Conservation (phyloP, 2,329 filamentous ascomycete species). For the Ophiocordyceps camponoti-rufipedis region DNA sequence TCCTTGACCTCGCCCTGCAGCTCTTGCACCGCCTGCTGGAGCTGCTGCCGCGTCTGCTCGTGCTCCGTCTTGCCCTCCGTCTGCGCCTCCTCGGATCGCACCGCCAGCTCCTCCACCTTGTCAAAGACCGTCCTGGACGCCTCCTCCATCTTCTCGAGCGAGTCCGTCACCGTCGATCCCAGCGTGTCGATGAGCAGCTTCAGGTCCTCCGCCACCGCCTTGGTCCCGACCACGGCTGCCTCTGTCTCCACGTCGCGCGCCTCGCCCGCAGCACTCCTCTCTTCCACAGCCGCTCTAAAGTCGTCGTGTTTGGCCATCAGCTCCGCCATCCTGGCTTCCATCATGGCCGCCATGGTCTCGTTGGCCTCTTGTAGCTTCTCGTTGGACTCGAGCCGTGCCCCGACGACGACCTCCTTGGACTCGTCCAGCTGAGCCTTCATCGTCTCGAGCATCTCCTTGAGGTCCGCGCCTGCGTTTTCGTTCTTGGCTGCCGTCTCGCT, state of each 20-base stretch:
- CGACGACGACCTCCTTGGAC: constrained; percentile 60
- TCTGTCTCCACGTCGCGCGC: constrained; percentile 56
- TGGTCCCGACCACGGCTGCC: constrained; percentile 56
- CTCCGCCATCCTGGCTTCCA: constrained; percentile 52
- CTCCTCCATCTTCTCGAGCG: constrained; percentile 70
- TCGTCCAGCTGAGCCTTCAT: constrained; percentile 81
- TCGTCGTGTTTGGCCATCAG: constrained; percentile 80
- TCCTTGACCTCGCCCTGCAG: constrained; percentile 66
- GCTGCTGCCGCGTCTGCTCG: constrained; percentile 62
- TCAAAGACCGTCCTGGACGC: constrained; percentile 76
- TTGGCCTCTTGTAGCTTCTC: constrained; percentile 50
- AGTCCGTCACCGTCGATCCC: constrained; percentile 61
- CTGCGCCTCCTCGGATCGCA: constrained; percentile 58
- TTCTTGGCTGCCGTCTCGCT: constrained; percentile 44
- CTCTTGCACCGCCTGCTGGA: constrained; percentile 58
- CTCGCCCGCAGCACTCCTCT: constrained; percentile 54
- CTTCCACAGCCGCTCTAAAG: constrained; percentile 55
- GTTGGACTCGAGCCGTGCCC: constrained; percentile 66
- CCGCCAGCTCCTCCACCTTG: constrained; percentile 62
- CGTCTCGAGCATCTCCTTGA: constrained; percentile 54
- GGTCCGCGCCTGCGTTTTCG: constrained; percentile 36
- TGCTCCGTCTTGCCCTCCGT: constrained; percentile 61
- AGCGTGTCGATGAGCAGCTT: constrained; percentile 74
- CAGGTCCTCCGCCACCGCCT: constrained; percentile 69
- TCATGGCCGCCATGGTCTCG: constrained; percentile 32